Conservation (phyloP, 106 monocot genomes). For the Iris macrosiphon region DNA sequence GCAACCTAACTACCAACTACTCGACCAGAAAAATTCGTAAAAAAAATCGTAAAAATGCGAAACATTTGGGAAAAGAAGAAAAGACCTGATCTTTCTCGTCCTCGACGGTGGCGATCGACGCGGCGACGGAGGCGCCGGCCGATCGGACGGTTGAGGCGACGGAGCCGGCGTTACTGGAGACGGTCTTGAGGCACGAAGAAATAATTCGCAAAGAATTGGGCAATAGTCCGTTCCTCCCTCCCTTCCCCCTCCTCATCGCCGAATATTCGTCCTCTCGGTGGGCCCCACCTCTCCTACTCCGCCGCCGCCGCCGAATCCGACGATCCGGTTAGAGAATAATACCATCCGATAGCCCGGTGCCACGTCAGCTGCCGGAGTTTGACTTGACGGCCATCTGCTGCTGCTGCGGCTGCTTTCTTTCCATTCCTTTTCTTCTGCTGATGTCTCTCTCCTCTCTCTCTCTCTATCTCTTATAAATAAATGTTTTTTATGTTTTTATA, state of each 20-base stretch:
- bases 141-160: slow-evolving; percentile 77
- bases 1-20: not conserved
- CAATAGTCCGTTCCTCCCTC: slow-evolving; percentile 55
- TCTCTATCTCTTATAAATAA: too few species aligned
- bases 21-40: not conserved
- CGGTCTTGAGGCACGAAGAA: slow-evolving; percentile 93
- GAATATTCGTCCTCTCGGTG: not conserved
- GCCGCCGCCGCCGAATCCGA: slow-evolving; percentile 1
- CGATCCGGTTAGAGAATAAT: slow-evolving; percentile 2
- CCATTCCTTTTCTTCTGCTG: too few species aligned
- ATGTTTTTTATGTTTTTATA: too few species aligned
- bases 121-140: slow-evolving; percentile 83
- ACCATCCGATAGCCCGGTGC: too few species aligned
- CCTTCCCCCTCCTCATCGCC: slow-evolving; percentile 30
- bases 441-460: too few species aligned
- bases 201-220: slow-evolving; percentile 88
- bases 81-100: slow-evolving; percentile 83
- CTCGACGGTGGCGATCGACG: slow-evolving; percentile 49
- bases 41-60: too few species aligned
- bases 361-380: too few species aligned
- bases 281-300: slow-evolving; percentile 15
- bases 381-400: too few species aligned
- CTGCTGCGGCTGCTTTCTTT: too few species aligned
- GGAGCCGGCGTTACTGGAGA: slow-evolving; percentile 76
- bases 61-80: not conserved